Evolutionary conservation across 1,139 yeast species (phyloP), one percentile per base, ranked within the genome.

Genomic region (Wickerhamomyces sp.): DNA sequence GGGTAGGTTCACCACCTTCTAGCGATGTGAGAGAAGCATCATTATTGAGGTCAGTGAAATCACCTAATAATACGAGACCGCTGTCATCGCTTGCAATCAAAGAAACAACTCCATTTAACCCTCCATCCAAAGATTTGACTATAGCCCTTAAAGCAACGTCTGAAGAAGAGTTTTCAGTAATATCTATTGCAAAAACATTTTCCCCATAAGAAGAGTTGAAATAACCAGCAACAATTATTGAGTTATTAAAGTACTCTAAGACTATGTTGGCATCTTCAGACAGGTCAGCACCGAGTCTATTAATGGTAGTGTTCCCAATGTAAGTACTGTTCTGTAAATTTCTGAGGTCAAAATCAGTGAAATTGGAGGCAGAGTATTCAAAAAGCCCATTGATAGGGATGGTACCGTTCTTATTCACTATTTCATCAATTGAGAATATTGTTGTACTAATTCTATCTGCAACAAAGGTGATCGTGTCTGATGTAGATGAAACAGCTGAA

Each of bases 321-420:
- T 70, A 72, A 0, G 61, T 60, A 40, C 66, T 62, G 38, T 63
- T 61, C 7, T 65, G 41, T 44, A 63, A 43, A 44, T 67, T 62
- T 31, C 59, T 55, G 10, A 60, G 52, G 3, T 58, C 54, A 19
- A 59, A 56, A 13, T 58, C 48, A 1, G 92, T 66, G 56, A 85
- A 87, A 58, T 89, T 88, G 4, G 75, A 65, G 35, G 81, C 64
- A 0, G 88, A 79, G 61, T 82, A 92, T 61, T 92, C 97, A 58
- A 90, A 87, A 31, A 92, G 55, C 3, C 95, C 94, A 57, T 84
- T 83, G 40, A 89, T 51, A 6, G 64, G 46, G 36, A 70, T 58
- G 1, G 56, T 47, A 3, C 54, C 57, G 31, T 65, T 65, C 13
- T 67, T 58, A 33, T 58, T 54, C 39, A 67, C 61, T 36, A 67